Percentiles rank a stretch among this genome's conserved stretches.
Conservation (phyloP, 768 basidiomycete genomes). For the Calocybe indica region DNA sequence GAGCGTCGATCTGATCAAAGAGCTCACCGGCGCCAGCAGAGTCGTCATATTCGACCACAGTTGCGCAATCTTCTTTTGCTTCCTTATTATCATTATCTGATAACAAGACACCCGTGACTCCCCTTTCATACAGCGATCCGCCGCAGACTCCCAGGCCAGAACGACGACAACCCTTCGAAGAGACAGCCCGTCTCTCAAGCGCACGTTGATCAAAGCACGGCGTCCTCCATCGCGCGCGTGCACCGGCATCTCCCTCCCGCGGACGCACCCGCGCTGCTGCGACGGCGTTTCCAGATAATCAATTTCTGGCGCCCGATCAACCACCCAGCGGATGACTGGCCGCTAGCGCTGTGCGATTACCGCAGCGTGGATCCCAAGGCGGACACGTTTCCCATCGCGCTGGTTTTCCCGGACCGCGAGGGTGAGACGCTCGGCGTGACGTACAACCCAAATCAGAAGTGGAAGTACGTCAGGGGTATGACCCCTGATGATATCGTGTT, state of each 20-base stretch:
- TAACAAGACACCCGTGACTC: background rate
- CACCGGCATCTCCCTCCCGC: constrained; percentile 30
- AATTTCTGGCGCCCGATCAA: constrained; percentile 42
- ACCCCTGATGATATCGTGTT: constrained; percentile 27
- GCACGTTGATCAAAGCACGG: constrained; percentile 36
- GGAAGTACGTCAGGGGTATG: constrained; percentile 31
- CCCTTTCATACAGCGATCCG: constrained; percentile 23
- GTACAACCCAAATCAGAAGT: constrained; percentile 26
- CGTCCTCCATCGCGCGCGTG: constrained; percentile 27
- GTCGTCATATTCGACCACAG: constrained; percentile 62
- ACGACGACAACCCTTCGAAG: constrained; percentile 18
- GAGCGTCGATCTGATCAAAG: constrained; percentile 50
- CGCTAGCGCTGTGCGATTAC: constrained; percentile 36
- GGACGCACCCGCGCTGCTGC: constrained; percentile 27
- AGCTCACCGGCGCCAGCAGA: constrained; percentile 51
- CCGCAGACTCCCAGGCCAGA: constrained; percentile 23
- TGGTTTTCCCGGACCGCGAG: constrained; percentile 27
- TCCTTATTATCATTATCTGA: background rate
- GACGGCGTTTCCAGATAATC: constrained; percentile 39
- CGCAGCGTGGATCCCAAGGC: constrained; percentile 24
- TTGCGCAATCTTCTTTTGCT: constrained; percentile 10
- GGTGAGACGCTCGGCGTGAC: constrained; percentile 32
- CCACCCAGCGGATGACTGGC: constrained; percentile 30
- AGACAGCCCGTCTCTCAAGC: constrained; percentile 30
- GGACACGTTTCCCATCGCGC: constrained; percentile 25